Percentiles rank a stretch among this genome's conserved stretches.
Evolutionary conservation across 805 yeast genomes (phyloP).

Genomic region (Candida anglica): DNA sequence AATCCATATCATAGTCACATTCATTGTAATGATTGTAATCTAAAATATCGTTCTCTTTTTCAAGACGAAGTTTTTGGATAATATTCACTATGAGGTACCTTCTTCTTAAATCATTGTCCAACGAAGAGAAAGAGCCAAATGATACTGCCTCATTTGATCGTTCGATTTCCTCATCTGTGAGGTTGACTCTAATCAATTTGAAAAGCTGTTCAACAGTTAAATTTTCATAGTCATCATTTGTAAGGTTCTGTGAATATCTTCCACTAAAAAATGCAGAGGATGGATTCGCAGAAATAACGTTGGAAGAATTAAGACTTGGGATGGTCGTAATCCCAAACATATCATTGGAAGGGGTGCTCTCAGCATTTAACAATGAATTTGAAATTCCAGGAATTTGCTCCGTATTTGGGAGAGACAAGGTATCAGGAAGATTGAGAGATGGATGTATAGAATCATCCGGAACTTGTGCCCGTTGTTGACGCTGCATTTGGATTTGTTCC

Average conservation of each 20-base stretch:
- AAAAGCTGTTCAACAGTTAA: conserved; percentile 33
- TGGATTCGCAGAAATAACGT: no score
- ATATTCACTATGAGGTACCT: conserved; percentile 32
- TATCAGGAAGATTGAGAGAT: no score
- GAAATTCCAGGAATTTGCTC: no score
- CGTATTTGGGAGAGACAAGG: no score
- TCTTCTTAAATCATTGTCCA: conserved; percentile 30
- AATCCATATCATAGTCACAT: conserved; percentile 39
- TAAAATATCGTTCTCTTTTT: conserved; percentile 30
- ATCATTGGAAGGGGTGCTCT: no score
- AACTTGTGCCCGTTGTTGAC: no score
- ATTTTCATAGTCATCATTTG: conserved; percentile 37
- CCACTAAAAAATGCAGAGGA: conserved; percentile 1
- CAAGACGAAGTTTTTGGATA: conserved; percentile 32
- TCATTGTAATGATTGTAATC: conserved; percentile 28
- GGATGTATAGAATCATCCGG: no score
- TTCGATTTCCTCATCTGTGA: not conserved
- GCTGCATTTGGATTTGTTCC: conserved; percentile 7
- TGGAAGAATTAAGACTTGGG: no score
- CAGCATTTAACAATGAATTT: no score
- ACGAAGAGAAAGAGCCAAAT: conserved; percentile 5
- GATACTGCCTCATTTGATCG: not conserved
- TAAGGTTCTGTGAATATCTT: conserved; percentile 14
- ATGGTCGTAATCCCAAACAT: no score
- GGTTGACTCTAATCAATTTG: conserved; percentile 24